Percentiles rank a stretch among this genome's conserved stretches.
Conservation (phyloP, 352 stramenopile genomes). For the Phytopythium cucurbitacearum region DNA sequence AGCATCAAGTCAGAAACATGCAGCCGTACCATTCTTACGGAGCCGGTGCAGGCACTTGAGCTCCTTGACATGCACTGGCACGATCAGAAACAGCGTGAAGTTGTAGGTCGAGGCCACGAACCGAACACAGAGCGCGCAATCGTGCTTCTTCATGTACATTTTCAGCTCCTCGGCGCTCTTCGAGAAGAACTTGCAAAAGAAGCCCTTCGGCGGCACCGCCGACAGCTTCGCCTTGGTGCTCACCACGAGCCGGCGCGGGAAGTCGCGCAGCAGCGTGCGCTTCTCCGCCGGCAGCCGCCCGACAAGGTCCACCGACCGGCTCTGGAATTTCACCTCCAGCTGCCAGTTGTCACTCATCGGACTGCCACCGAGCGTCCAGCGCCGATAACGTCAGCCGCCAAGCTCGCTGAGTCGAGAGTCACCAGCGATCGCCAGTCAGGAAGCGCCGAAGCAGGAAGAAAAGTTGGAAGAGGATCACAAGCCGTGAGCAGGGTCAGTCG, state of each 20-base stretch:
- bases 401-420: too few species aligned
- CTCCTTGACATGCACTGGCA: conserved; percentile 51
- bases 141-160: conserved; percentile 86
- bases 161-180: conserved; percentile 86
- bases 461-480: too few species aligned
- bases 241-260: conserved; percentile 71
- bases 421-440: too few species aligned
- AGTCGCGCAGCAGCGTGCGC: conserved; percentile 67
- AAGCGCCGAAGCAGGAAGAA: too few species aligned
- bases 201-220: conserved; percentile 79
- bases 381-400: too few species aligned
- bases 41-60: conserved; percentile 81
- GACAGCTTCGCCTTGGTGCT: conserved; percentile 72
- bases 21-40: conserved; percentile 62
- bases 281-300: conserved; percentile 79
- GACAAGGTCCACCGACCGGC: conserved; percentile 61
- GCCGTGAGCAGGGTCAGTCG: too few species aligned
- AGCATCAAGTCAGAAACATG: background rate
- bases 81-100: conserved; percentile 82
- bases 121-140: conserved; percentile 78
- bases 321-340: conserved; percentile 84
- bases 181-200: conserved; percentile 88
- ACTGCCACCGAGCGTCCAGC: background rate
- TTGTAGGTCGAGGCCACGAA: conserved; percentile 81
- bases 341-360: conserved; percentile 75